Conservation (phyloP, 2,329 filamentous ascomycete genomes). For the Fusarium longipes region DNA sequence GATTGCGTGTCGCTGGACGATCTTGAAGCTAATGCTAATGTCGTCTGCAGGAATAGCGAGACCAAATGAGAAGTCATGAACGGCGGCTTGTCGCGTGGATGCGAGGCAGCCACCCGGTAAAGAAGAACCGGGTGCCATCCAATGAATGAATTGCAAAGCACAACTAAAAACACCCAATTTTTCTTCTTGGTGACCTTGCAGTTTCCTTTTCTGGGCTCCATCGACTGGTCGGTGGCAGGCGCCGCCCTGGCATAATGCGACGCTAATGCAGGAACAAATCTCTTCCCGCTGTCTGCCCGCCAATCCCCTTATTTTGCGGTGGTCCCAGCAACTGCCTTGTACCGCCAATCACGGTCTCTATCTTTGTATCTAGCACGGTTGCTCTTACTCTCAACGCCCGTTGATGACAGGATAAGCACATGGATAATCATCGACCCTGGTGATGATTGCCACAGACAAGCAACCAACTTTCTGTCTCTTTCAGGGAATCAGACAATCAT, state of each 20-base stretch:
- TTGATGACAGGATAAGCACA: conserved; percentile 10
- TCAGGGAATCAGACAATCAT: neutral
- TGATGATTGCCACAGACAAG: conserved; percentile 6
- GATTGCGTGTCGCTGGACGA: conserved; percentile 10
- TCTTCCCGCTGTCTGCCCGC: conserved; percentile 30
- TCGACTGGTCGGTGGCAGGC: conserved; percentile 12
- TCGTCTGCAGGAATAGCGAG: neutral
- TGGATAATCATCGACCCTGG: neutral
- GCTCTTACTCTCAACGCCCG: conserved; percentile 10
- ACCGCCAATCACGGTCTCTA: conserved; percentile 11
- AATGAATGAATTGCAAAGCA: conserved; percentile 8
- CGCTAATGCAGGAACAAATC: conserved; percentile 48
- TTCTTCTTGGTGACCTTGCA: neutral
- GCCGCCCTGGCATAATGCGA: conserved; percentile 33
- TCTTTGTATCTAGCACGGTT: conserved; percentile 7
- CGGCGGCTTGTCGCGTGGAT: conserved; percentile 21
- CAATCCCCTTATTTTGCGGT: conserved; percentile 19
- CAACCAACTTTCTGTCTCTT: neutral
- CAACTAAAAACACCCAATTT: neutral
- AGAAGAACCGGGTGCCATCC: neutral
- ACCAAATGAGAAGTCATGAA: conserved; percentile 15
- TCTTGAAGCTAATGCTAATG: neutral
- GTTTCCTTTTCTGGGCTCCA: conserved; percentile 19
- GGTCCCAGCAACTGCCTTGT: neutral
- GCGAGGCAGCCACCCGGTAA: conserved; percentile 13